Percentiles rank a stretch among this genome's conserved stretches.
Evolutionary conservation across 2,329 filamentous ascomycete genomes (phyloP).

Genomic region (Chaetomium globosum): DNA sequence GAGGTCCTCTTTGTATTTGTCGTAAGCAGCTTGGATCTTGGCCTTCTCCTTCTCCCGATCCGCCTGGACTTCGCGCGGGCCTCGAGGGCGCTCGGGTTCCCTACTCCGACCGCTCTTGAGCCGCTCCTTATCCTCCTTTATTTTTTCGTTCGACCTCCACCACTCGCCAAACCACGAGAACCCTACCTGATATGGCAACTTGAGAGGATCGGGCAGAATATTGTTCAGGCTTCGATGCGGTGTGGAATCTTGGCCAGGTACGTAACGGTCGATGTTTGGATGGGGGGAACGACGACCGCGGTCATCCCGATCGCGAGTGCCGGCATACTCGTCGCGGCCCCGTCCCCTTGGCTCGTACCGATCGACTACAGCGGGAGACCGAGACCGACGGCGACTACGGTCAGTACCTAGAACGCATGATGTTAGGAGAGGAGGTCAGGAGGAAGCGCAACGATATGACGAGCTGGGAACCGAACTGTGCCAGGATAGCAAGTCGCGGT

Average conservation of each 20-base stretch:
- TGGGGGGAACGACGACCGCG: constrained; percentile 63
- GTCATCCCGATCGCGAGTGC: constrained; percentile 47
- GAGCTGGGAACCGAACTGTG: not conserved
- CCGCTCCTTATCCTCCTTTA: constrained; percentile 79
- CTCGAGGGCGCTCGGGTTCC: constrained; percentile 64
- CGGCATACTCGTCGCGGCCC: constrained; percentile 67
- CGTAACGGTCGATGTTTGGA: constrained; percentile 80
- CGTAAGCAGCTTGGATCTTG: constrained; percentile 72
- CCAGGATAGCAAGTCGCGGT: not conserved
- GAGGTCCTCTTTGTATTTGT: constrained; percentile 68
- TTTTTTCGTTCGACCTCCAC: constrained; percentile 80
- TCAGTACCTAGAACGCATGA: constrained; percentile 53
- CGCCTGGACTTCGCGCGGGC: constrained; percentile 67
- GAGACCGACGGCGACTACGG: constrained; percentile 62
- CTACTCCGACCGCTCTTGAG: constrained; percentile 69
- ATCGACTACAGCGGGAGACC: constrained; percentile 72
- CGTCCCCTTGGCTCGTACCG: constrained; percentile 73
- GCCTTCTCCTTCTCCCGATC: constrained; percentile 78
- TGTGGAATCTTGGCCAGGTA: constrained; percentile 68
- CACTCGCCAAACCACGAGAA: constrained; percentile 86
- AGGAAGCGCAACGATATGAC: not conserved
- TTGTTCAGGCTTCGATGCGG: constrained; percentile 58
- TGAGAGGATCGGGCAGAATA: constrained; percentile 71
- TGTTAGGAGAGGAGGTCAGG: constrained; percentile 24
- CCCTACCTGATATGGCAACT: constrained; percentile 76